These are phyloP conservation scores for Trichoderma parareesei DNA, from an alignment of 495 filamentous ascomycete genomes.

Conservation along the genomic window DNA sequence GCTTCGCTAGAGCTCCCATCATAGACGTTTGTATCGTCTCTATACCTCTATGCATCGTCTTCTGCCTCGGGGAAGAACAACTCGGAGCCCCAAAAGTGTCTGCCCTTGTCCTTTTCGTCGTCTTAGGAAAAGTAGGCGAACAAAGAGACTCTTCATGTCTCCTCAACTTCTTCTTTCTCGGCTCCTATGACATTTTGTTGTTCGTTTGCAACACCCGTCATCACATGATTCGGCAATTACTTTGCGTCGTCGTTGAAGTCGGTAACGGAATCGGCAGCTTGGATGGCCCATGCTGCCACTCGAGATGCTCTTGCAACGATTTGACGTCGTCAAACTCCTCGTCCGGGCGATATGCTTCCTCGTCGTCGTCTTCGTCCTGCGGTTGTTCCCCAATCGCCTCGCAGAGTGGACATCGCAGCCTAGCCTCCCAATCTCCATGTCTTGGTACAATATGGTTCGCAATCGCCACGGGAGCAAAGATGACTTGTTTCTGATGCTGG, in stretches of 20 bases:
- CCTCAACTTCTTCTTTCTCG: background rate
- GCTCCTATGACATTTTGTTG: background rate
- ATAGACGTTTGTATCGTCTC: constrained; percentile 11
- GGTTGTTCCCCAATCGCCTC: constrained; percentile 20
- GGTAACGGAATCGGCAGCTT: constrained; percentile 20
- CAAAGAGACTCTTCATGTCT: too few relatives aligned
- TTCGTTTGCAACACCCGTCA: too few relatives aligned
- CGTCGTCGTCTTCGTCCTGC: constrained; percentile 33
- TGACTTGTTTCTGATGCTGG: constrained; percentile 31
- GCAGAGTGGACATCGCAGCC: constrained; percentile 38
- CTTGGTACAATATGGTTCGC: constrained; percentile 40
- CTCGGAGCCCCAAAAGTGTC: too few relatives aligned
- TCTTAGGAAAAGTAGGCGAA: too few relatives aligned
- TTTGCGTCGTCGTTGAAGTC: constrained; percentile 13
- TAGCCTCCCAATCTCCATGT: constrained; percentile 32
- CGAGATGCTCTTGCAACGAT: constrained; percentile 36
- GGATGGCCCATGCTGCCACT: constrained; percentile 37
- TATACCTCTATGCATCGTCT: constrained; percentile 7
- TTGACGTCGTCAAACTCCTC: constrained; percentile 32
- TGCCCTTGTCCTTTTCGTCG: too few relatives aligned
- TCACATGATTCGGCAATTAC: constrained; percentile 34
- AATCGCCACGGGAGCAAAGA: constrained; percentile 41
- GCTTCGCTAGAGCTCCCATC: constrained; percentile 9
- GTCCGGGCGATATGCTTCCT: constrained; percentile 31
- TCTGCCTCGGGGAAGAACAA: constrained; percentile 1